Evolutionary conservation across 352 stramenopile genomes (phyloP).

Genomic region (Pythium guiyangense): DNA sequence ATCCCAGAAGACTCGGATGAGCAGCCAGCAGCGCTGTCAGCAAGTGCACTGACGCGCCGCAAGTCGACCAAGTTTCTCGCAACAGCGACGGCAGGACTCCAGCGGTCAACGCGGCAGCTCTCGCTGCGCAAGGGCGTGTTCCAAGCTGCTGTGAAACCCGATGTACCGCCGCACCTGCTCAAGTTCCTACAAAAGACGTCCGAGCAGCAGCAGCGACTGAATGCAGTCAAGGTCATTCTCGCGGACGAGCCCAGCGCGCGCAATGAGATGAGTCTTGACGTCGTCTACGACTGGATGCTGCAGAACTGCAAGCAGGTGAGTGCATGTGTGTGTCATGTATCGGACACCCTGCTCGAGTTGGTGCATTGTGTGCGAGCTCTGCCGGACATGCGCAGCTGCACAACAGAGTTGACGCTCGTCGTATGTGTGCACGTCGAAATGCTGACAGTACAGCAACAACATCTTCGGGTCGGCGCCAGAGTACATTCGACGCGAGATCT

Average conservation of each 20-base stretch:
- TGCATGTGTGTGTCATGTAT: not conserved
- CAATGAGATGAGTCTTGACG: conserved; percentile 61
- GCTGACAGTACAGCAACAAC: conserved; percentile 63
- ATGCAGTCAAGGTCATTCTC: conserved; percentile 51
- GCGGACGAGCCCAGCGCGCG: conserved; percentile 39
- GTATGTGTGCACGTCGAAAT: not conserved
- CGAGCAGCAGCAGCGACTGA: conserved; percentile 46
- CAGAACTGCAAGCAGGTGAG: conserved; percentile 66
- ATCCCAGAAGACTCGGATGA: not conserved
- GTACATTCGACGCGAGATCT: conserved; percentile 78
- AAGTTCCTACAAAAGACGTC: conserved; percentile 53
- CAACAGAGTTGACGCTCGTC: not conserved
- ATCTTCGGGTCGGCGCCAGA: conserved; percentile 72
- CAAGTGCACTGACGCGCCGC: not conserved
- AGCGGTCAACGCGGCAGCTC: not conserved
- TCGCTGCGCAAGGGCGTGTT: not conserved
- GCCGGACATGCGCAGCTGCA: too few relatives aligned
- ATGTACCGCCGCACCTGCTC: conserved; percentile 35
- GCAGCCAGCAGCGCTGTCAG: not conserved
- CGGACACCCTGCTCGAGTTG: not conserved
- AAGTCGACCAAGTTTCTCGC: not conserved
- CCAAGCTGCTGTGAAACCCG: not conserved
- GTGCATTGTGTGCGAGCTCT: not conserved
- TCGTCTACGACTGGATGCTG: conserved; percentile 79
- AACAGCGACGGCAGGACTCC: too few relatives aligned